Percentiles rank a stretch among this genome's conserved stretches.
Evolutionary conservation across 2,329 filamentous ascomycete genomes (phyloP).

Genomic region (Colletotrichum caudatum): DNA sequence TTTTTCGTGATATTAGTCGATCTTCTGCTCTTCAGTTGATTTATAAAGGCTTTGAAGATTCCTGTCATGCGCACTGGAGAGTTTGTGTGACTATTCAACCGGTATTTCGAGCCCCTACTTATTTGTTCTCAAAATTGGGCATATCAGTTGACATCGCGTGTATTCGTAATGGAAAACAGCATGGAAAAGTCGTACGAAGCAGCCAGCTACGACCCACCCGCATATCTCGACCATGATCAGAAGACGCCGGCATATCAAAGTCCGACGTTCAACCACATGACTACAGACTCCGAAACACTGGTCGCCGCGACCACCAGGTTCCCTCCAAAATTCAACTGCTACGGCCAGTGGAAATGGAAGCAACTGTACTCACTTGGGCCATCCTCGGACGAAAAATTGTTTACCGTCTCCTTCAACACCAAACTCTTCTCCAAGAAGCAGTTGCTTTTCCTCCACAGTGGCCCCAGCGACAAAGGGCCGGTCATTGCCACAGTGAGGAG

Average conservation of each 20-base stretch:
- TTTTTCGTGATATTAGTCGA: too few relatives aligned
- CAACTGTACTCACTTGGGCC: conserved; percentile 27
- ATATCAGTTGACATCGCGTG: too few relatives aligned
- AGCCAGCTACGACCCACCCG: not conserved
- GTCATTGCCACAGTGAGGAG: conserved; percentile 22
- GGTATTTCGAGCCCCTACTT: not conserved
- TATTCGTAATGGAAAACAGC: not conserved
- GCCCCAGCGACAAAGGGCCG: conserved; percentile 11
- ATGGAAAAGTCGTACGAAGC: not conserved
- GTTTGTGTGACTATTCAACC: too few relatives aligned
- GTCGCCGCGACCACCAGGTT: conserved; percentile 22
- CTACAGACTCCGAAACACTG: not conserved
- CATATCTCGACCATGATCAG: not conserved
- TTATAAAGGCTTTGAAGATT: not conserved
- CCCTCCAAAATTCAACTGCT: conserved; percentile 32
- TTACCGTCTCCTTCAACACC: conserved; percentile 11
- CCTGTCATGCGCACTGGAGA: not conserved
- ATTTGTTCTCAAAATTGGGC: too few relatives aligned
- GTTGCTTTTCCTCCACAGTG: conserved; percentile 27
- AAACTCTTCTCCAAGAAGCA: conserved; percentile 29
- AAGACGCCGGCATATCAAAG: not conserved
- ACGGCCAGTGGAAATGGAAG: conserved; percentile 34
- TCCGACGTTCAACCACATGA: conserved; percentile 5
- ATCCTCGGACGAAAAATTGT: conserved; percentile 15
- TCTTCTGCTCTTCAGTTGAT: not conserved